Base-by-base conservation (phyloP, 495 filamentous ascomycete genomes). In the Aspergillus affinis region DNA sequence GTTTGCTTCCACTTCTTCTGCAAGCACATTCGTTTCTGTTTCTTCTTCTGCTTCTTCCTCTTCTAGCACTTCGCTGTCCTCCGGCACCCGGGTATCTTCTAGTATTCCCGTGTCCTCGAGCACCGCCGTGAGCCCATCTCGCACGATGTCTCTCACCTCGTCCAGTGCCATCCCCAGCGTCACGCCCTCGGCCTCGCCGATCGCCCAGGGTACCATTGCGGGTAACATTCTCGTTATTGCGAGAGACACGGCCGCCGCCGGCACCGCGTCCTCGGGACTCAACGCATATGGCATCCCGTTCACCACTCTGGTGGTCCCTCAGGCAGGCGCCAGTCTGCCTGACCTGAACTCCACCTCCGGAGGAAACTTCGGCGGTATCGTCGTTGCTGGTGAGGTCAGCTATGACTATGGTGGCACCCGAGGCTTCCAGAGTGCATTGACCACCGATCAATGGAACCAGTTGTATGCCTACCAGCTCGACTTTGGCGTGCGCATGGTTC, bases 241-340 rank as follows among this genome's bases (percentile, higher is more conserved):
- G 19, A 75, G 73, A 53, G 82, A 86, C 64, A 50, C 69, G 51
- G 66, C 74, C 4, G 72, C 80, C 2, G 81, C 80, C 7, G 60
- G 56, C 8, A 73, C 75, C 20, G 82, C 79, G n/a, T 75, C 71
- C 32, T 79, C 77, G 27, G 82, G 82, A 20, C 78, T 88, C 27
- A 83, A 85, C 65, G 83, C 72, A 57, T 86, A 87, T 59, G 84
- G 83, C 55, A 86, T 87, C 61, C 84, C 84, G 4, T 86, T 77
- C 64, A 75, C 82, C 57, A 74, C 77, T 18, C 60, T 86, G 12
- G 46, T 82, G 15, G 83, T 87, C 13, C 84, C 84, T 6, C 72
- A 82, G 55, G 50, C 64, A 6, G 84, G 84, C 27, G 71, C 75
- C 21, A 59, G 70, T 36, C 77, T 88, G 13, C 85, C 85, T 4